Conservation (phyloP, 805 yeast species). For the Saturnispora mendoncae region DNA sequence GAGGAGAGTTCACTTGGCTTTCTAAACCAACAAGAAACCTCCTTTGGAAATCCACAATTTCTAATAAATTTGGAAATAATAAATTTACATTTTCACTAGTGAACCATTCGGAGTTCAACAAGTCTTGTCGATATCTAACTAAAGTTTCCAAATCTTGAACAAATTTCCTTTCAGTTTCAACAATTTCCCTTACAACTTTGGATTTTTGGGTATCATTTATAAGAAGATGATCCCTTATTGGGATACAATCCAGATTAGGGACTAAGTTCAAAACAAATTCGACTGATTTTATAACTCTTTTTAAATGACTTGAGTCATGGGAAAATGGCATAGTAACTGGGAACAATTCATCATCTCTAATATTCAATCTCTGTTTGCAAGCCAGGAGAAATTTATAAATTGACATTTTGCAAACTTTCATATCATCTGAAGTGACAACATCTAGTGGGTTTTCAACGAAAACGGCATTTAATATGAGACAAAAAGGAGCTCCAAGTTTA, state of each 20-base stretch:
- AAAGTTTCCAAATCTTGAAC: conserved; percentile 84
- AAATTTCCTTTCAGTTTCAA: conserved; percentile 86
- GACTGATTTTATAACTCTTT: conserved; percentile 68
- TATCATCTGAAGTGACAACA: conserved; percentile 66
- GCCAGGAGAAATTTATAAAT: conserved; percentile 86
- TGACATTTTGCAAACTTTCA: conserved; percentile 76
- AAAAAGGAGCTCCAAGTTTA: conserved; percentile 88
- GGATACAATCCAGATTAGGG: conserved; percentile 27
- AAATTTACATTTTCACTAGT: conserved; percentile 72
- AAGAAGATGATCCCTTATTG: conserved; percentile 21
- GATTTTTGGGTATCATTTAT: conserved; percentile 48
- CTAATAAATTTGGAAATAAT: conserved; percentile 77
- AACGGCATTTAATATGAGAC: conserved; percentile 71
- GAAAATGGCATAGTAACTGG: conserved; percentile 85
- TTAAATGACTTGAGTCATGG: conserved; percentile 67
- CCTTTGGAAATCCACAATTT: conserved; percentile 85
- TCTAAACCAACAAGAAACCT: conserved; percentile 83
- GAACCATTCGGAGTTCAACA: conserved; percentile 55
- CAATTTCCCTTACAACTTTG: conserved; percentile 73
- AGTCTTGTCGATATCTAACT: conserved; percentile 56
- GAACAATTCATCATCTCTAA: conserved; percentile 76
- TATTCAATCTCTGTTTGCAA: conserved; percentile 64
- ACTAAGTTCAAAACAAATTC: conserved; percentile 51
- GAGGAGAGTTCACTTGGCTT: conserved; percentile 70
- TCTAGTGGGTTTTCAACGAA: conserved; percentile 42